A percentile compares a stretch with the other conserved stretches of the same genome.
These are phyloP conservation scores for Phenoliferia sp. DNA, from an alignment of 1,284 basidiomycete species.

Conservation along the genomic window DNA sequence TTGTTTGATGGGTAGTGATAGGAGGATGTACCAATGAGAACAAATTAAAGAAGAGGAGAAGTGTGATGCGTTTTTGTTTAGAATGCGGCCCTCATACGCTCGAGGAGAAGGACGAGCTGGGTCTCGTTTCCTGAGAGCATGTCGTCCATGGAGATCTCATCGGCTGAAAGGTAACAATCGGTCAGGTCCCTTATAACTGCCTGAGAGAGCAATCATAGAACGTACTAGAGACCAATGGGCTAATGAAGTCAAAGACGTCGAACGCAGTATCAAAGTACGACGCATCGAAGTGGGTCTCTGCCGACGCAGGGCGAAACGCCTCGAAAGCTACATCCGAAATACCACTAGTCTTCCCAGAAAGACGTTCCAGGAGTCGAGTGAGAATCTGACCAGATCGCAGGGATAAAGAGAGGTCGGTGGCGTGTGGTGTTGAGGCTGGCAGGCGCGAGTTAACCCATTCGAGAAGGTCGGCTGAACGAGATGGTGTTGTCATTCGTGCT, in stretches of 20 bases:
- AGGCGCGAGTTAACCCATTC: constrained; percentile 82
- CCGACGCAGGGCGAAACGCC: constrained; percentile 17
- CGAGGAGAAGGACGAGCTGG: constrained; percentile 70
- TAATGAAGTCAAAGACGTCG: constrained; percentile 41
- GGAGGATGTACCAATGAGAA: too few species aligned
- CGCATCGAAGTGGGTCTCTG: constrained; percentile 21
- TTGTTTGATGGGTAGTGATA: too few species aligned
- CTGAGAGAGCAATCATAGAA: not conserved
- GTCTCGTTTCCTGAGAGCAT: constrained; percentile 69
- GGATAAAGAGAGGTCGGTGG: constrained; percentile 50
- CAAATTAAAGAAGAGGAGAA: too few species aligned
- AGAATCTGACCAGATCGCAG: constrained; percentile 52
- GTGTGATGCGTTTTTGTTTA: too few species aligned
- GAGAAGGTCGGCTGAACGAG: constrained; percentile 51
- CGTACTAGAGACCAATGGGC: constrained; percentile 26
- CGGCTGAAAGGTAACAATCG: constrained; percentile 50
- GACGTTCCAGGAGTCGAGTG: constrained; percentile 44
- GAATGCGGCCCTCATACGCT: constrained; percentile 28
- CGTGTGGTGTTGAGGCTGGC: constrained; percentile 58
- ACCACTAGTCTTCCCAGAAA: constrained; percentile 35
- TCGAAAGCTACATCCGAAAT: constrained; percentile 31
- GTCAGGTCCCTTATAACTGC: not conserved
- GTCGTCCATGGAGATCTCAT: constrained; percentile 83
- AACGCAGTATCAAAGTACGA: constrained; percentile 74
- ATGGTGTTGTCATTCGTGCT: not conserved